Evolutionary conservation across 2,329 filamentous ascomycete species (phyloP), one percentile per base, ranked within the genome.

Genomic region (Cladophialophora immunda): DNA sequence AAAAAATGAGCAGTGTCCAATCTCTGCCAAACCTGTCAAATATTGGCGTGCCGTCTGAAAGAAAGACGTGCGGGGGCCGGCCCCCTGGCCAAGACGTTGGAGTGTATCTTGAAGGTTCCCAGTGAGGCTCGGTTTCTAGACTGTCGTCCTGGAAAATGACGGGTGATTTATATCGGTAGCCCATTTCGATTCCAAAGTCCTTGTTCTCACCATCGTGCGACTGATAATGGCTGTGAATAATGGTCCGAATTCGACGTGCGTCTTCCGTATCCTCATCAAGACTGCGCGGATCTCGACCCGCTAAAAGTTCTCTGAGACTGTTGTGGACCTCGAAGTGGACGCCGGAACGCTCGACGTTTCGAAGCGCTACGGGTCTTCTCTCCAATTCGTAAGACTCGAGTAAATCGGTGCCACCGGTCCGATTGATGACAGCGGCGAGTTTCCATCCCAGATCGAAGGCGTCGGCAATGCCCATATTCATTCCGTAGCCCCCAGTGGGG

Each of bases 391-490:
- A 79, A 4, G 74, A 70, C 11, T 56, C 36, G 1, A 78, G 69
- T 0, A 78, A 65, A 1, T 41, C 30, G 7, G 9, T 2, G 7
- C 74, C 75, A 1, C 77, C 78, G 1, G 76, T 66, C 6, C 78
- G 75, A n/a, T 78, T 77, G 1, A 84, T 72, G 3, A 82, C 83
- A 1, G 80, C 76, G 0, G 82, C 79, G 2, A 87, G 76, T 70
- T 87, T 87, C 85, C 85, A 88, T 25, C 81, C 82, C 0, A 87
- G 76, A 64, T 87, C 86, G 30, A 83, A 78, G 0, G 84, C 81
- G 63, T 87, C 85, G n/a, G 83, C 82, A 25, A 88, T 80, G 0
- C 85, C 85, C 0, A 83, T 84, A 71, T 88, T 87, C 84, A 88
- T 85, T 0, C 86, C 86, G 71, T 87, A 86, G 0, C 84, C 86